Conservation (phyloP, 2,329 filamentous ascomycete genomes). For the Pleurostoma richardsiae region DNA sequence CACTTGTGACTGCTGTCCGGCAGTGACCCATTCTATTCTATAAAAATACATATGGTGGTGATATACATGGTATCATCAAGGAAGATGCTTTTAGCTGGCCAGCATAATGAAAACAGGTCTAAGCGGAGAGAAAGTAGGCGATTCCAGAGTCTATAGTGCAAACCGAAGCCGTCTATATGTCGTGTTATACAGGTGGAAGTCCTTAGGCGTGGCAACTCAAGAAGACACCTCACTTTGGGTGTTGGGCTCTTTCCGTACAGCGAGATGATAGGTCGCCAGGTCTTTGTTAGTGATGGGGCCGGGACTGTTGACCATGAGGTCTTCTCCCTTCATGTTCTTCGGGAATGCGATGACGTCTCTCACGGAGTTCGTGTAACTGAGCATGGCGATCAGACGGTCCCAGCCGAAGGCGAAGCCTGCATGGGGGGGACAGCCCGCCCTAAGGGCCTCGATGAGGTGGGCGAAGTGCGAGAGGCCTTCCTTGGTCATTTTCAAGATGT, state of each 20-base stretch:
- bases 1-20: too few relatives aligned
- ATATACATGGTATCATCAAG: too few relatives aligned
- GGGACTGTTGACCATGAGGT: slow-evolving; percentile 76
- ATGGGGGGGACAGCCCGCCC: slow-evolving; percentile 87
- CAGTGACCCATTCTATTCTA: too few relatives aligned
- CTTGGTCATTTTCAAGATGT: slow-evolving; percentile 74
- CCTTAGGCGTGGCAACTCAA: too few relatives aligned
- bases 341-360: slow-evolving; percentile 96
- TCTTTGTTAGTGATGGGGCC: slow-evolving; percentile 58
- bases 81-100: too few relatives aligned
- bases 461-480: slow-evolving; percentile 73
- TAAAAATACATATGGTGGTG: too few relatives aligned
- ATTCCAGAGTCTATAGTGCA: too few relatives aligned
- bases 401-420: slow-evolving; percentile 92
- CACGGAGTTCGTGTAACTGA: slow-evolving; percentile 72
- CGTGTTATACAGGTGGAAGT: too few relatives aligned
- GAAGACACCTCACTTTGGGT: too few relatives aligned
- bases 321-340: slow-evolving; percentile 86
- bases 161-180: too few relatives aligned
- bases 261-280: slow-evolving; percentile 41
- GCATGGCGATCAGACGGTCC: slow-evolving; percentile 76
- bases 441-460: slow-evolving; percentile 77
- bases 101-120: too few relatives aligned
- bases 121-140: too few relatives aligned
- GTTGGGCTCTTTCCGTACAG: not conserved